Percentiles rank a stretch among this genome's conserved stretches.
phyloP scores from a whole-genome alignment of 2,329 filamentous ascomycete genomes.

The Aureobasidium sp. region DNA sequence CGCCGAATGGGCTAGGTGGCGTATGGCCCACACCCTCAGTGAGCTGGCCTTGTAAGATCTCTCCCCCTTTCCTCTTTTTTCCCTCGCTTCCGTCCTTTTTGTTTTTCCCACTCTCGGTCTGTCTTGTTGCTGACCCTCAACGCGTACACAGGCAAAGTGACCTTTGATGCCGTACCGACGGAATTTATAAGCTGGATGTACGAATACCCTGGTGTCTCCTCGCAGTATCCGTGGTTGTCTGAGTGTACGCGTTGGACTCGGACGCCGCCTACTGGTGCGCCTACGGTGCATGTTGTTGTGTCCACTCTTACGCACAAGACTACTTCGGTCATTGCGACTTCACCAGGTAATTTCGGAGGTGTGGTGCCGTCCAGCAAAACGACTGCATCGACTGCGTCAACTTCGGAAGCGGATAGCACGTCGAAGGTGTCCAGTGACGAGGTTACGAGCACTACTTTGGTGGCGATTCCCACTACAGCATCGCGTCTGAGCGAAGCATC shows the following conservation, averaged over 20 bases:
- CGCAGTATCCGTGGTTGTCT: not conserved
- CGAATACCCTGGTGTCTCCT: not conserved
- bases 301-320: not conserved
- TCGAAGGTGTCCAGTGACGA: not conserved
- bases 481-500: not conserved
- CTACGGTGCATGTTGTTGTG: slow-evolving; percentile 7
- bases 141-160: not conserved
- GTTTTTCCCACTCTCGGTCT: not conserved
- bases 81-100: not conserved
- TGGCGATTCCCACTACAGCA: not conserved
- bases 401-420: too few species aligned
- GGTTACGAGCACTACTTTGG: not conserved
- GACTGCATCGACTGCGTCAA: not conserved
- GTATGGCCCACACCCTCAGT: not conserved
- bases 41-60: slow-evolving; percentile 6
- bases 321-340: not conserved
- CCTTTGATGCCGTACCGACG: not conserved
- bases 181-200: slow-evolving; percentile 2
- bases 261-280: not conserved
- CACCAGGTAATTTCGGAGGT: not conserved
- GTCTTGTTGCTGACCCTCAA: not conserved
- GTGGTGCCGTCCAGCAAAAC: not conserved
- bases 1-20: too few species aligned
- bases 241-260: not conserved
- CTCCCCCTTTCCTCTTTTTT: too few species aligned